Evolutionary conservation across 2,329 filamentous ascomycete species (phyloP).

Genomic region (Aspergillus sp.): DNA sequence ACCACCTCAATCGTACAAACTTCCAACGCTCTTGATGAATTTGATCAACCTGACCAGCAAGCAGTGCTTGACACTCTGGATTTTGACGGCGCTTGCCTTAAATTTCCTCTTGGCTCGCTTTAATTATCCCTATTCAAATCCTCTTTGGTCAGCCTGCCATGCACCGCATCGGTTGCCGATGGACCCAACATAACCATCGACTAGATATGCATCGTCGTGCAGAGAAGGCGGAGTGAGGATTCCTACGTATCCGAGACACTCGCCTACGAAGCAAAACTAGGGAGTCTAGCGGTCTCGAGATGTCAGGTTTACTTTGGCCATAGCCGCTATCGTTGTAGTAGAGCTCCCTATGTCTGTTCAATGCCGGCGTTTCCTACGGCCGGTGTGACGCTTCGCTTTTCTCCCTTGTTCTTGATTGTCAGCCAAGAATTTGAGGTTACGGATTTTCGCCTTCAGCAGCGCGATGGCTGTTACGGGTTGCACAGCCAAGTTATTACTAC

Average conservation of each 20-base stretch:
- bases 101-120: neutral
- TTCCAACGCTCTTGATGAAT: neutral
- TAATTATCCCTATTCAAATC: neutral
- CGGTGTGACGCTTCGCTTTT: neutral
- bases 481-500: constrained; percentile 12
- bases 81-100: neutral
- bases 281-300: constrained; percentile 24
- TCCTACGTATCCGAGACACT: neutral
- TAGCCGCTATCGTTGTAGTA: constrained; percentile 2
- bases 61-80: too few relatives aligned
- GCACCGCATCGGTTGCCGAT: neutral
- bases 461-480: constrained; percentile 2
- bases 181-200: neutral
- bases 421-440: neutral
- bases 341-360: constrained; percentile 13
- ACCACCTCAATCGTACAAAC: neutral
- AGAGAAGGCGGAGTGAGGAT: constrained; percentile 1
- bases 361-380: neutral
- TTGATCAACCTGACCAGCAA: neutral
- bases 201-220: constrained; percentile 8
- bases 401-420: neutral
- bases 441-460: constrained; percentile 1
- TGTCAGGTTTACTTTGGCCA: neutral
- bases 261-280: constrained; percentile 11
- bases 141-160: neutral